These are phyloP conservation scores for Dorcoceras hygrometricum DNA, from an alignment of 257 asterid species.

Conservation along the genomic window DNA sequence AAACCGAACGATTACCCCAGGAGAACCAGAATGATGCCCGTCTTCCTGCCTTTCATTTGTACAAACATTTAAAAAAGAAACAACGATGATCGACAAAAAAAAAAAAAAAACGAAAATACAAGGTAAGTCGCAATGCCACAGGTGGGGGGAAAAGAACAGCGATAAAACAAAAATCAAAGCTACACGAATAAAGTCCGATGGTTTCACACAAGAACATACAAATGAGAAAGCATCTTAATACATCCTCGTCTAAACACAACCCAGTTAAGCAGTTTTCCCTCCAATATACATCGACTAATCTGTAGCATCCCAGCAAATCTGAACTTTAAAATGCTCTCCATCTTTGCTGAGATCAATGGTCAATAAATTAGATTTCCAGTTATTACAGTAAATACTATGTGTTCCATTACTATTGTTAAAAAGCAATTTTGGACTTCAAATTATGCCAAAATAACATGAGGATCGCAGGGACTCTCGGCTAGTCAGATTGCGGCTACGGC, in stretches of 20 bases:
- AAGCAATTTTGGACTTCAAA: conserved; percentile 56
- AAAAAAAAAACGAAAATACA: too few relatives aligned
- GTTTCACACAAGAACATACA: not conserved
- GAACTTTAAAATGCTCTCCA: conserved; percentile 59
- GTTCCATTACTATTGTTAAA: conserved; percentile 57
- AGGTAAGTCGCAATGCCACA: too few relatives aligned
- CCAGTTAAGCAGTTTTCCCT: not conserved
- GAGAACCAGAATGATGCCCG: too few relatives aligned
- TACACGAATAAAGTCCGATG: not conserved
- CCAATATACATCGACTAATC: conserved; percentile 24
- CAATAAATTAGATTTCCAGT: conserved; percentile 28
- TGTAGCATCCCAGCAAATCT: conserved; percentile 41
- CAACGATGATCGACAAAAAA: too few relatives aligned
- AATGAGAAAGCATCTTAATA: not conserved
- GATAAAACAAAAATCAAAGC: not conserved
- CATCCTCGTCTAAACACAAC: not conserved
- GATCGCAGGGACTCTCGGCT: conserved; percentile 7
- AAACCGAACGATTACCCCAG: too few relatives aligned
- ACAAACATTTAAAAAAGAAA: too few relatives aligned
- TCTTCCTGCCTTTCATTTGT: too few relatives aligned
- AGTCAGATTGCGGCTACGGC: conserved; percentile 86
- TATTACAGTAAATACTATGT: conserved; percentile 23
- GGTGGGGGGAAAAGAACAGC: too few relatives aligned
- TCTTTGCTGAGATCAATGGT: conserved; percentile 43
- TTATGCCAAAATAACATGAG: conserved; percentile 61